These are phyloP conservation scores for Cudoniella acicularis DNA, from an alignment of 495 filamentous ascomycete species.

Conservation along the genomic window DNA sequence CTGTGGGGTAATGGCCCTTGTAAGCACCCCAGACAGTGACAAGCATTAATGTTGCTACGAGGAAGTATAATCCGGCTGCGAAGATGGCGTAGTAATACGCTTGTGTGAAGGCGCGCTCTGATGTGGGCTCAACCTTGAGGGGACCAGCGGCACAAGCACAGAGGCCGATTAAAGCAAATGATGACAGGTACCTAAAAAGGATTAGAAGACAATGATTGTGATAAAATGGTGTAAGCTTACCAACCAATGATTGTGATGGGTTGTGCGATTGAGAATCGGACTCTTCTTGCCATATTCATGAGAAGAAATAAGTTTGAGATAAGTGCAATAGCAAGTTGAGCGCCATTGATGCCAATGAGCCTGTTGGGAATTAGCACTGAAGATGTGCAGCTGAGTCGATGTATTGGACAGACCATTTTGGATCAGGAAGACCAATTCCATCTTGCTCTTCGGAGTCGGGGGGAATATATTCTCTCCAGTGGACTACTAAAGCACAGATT, in stretches of 20 bases:
- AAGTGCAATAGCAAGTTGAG: slow-evolving; percentile 68
- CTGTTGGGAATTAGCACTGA: slow-evolving; percentile 27
- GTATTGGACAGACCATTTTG: slow-evolving; percentile 54
- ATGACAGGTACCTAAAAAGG: slow-evolving; percentile 53
- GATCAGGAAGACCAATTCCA: slow-evolving; percentile 54
- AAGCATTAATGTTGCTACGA: slow-evolving; percentile 66
- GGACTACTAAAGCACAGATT: slow-evolving; percentile 68
- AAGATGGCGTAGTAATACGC: slow-evolving; percentile 80
- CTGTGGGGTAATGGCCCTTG: slow-evolving; percentile 58
- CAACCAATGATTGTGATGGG: slow-evolving; percentile 61
- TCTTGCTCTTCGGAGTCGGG: slow-evolving; percentile 20
- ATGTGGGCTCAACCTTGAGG: slow-evolving; percentile 40
- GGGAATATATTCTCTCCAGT: slow-evolving; percentile 60
- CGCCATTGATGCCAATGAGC: slow-evolving; percentile 68
- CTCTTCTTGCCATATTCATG: slow-evolving; percentile 76
- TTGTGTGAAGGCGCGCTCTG: slow-evolving; percentile 58
- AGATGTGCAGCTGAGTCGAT: background rate
- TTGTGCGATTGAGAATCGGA: slow-evolving; percentile 76
- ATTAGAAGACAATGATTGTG: background rate
- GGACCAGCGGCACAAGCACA: slow-evolving; percentile 51
- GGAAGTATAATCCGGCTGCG: slow-evolving; percentile 70
- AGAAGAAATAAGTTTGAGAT: slow-evolving; percentile 69
- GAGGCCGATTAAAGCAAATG: slow-evolving; percentile 57
- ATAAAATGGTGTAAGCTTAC: slow-evolving; percentile 23
- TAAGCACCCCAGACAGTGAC: slow-evolving; percentile 66